Percentiles rank a stretch among this genome's conserved stretches.
Evolutionary conservation across 2,329 filamentous ascomycete species (phyloP).

Genomic region (Aureobasidium sp.): DNA sequence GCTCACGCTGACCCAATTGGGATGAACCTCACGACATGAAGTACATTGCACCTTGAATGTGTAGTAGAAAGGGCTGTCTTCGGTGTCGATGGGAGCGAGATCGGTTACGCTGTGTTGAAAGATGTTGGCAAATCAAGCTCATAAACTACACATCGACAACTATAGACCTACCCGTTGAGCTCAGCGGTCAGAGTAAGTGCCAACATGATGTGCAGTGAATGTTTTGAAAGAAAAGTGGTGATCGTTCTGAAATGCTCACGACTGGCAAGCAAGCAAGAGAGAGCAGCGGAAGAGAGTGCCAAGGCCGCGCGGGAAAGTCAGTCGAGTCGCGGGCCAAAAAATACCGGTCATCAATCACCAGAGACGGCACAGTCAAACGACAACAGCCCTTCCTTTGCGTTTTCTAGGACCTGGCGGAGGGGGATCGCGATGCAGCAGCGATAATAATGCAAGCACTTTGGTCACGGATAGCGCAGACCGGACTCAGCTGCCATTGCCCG

Average conservation of each 20-base stretch:
- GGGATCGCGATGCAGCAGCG: conserved; percentile 14
- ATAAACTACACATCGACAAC: background rate
- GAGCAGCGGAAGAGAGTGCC: background rate
- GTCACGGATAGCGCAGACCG: conserved; percentile 58
- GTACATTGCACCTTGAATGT: conserved; percentile 98
- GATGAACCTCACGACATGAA: conserved; percentile 87
- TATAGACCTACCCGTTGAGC: conserved; percentile 53
- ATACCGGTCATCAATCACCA: background rate
- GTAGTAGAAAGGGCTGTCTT: conserved; percentile 84
- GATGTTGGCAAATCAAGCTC: conserved; percentile 9
- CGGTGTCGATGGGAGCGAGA: conserved; percentile 74
- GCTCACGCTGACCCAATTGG: conserved; percentile 78
- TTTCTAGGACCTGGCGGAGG: background rate
- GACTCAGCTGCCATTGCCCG: conserved; percentile 55
- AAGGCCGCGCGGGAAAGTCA: conserved; percentile 6
- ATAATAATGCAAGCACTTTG: conserved; percentile 59
- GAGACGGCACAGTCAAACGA: background rate
- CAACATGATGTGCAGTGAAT: conserved; percentile 47
- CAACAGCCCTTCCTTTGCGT: background rate
- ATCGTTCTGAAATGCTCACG: background rate
- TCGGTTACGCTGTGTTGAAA: conserved; percentile 68
- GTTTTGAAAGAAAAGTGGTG: background rate
- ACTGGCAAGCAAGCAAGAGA: background rate
- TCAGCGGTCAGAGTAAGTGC: conserved; percentile 62
- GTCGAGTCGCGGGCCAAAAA: conserved; percentile 1